A percentile compares a stretch with the other conserved stretches of the same genome.
Evolutionary conservation across 2,329 filamentous ascomycete genomes (phyloP).

Genomic region (Alternaria metachromatica): DNA sequence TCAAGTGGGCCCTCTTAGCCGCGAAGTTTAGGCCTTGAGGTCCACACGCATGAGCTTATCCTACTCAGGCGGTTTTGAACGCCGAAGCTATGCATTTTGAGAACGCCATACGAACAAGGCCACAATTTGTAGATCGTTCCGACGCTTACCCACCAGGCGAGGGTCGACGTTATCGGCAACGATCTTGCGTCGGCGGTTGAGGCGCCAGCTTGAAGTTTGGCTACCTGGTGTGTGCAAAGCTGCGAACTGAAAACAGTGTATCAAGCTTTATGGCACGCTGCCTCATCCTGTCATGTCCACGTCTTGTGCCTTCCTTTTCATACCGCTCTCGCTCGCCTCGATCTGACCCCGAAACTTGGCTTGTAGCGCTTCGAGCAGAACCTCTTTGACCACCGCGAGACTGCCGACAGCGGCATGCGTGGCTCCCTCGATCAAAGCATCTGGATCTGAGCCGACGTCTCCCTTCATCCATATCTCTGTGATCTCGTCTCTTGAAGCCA

Average conservation of each 20-base stretch:
- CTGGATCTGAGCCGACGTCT: slow-evolving; percentile 57
- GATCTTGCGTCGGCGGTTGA: neutral
- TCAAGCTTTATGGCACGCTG: neutral
- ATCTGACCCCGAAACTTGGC: slow-evolving; percentile 38
- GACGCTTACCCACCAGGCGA: neutral
- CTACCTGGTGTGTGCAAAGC: neutral
- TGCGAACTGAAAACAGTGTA: neutral
- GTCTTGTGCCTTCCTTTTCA: slow-evolving; percentile 39
- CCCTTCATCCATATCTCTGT: slow-evolving; percentile 96
- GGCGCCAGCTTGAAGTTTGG: neutral
- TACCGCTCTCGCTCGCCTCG: slow-evolving; percentile 17
- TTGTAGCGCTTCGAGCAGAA: slow-evolving; percentile 60
- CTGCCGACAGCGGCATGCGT: slow-evolving; percentile 67
- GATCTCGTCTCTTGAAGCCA: slow-evolving; percentile 85
- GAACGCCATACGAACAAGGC: neutral
- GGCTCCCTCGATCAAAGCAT: slow-evolving; percentile 67
- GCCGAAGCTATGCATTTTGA: slow-evolving; percentile 5
- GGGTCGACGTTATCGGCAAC: neutral
- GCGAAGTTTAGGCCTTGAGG: neutral
- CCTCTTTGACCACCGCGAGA: slow-evolving; percentile 66
- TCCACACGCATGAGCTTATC: slow-evolving; percentile 2
- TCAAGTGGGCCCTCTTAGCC: slow-evolving; percentile 1
- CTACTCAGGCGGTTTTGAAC: neutral
- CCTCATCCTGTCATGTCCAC: slow-evolving; percentile 44
- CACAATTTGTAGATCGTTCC: neutral